phyloP scores from a whole-genome alignment of 1,284 basidiomycete species.

The Singerocomus rubriflavus region DNA sequence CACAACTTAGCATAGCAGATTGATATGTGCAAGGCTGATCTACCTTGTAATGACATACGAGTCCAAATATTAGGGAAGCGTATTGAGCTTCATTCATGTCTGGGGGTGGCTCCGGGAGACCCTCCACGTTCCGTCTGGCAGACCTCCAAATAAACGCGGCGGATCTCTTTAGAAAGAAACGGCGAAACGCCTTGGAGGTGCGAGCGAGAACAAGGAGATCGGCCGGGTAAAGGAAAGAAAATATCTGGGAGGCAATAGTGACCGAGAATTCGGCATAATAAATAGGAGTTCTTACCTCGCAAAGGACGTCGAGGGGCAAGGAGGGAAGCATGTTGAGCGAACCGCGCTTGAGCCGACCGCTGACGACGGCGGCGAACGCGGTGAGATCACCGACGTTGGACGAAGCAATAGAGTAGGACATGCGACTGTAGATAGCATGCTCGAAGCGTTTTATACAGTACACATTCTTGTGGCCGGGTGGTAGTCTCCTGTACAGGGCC shows the following conservation, averaged over 20 bases:
- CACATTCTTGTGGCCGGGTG: neutral
- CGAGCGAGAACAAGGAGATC: constrained; percentile 34
- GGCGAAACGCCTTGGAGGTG: constrained; percentile 27
- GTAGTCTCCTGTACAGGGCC: neutral
- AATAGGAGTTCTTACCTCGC: constrained; percentile 16
- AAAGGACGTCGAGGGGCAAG: constrained; percentile 26
- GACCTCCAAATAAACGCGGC: constrained; percentile 29
- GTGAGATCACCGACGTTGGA: neutral
- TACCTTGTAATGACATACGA: constrained; percentile 28
- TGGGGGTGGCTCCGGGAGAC: constrained; percentile 31
- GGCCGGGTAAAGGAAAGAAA: constrained; percentile 24
- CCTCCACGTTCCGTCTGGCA: constrained; percentile 24
- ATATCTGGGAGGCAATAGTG: constrained; percentile 22
- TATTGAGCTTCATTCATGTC: constrained; percentile 34
- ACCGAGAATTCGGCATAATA: neutral
- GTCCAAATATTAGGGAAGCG: constrained; percentile 33
- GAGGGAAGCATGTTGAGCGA: constrained; percentile 23
- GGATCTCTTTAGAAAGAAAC: constrained; percentile 26
- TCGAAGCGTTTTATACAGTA: constrained; percentile 7
- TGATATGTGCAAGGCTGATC: neutral
- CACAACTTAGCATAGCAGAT: constrained; percentile 3
- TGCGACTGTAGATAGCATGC: constrained; percentile 1
- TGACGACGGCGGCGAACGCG: neutral
- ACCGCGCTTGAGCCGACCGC: constrained; percentile 19
- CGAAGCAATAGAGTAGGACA: constrained; percentile 8